A percentile compares a stretch with the other conserved stretches of the same genome.
These are phyloP conservation scores for Saitozyma podzolica DNA, from an alignment of 768 basidiomycete genomes.

Conservation along the genomic window DNA sequence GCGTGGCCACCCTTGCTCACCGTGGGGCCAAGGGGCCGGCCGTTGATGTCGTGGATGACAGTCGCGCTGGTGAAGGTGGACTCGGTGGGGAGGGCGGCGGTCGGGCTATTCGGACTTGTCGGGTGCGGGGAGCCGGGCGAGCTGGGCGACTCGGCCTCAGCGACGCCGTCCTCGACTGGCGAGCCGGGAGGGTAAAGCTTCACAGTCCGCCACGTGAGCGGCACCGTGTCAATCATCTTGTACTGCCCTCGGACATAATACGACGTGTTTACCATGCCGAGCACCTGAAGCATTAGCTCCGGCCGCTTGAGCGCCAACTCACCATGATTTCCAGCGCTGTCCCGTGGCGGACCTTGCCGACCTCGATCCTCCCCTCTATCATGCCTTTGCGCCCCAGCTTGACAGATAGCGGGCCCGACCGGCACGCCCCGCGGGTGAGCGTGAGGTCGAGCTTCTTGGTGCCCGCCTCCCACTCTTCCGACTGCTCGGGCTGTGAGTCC, in stretches of 20 bases:
- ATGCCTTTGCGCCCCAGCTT: conserved; percentile 26
- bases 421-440: conserved; percentile 22
- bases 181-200: conserved; percentile 23
- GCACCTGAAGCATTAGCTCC: conserved; percentile 18
- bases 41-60: no score
- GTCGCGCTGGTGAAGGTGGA: conserved; percentile 1
- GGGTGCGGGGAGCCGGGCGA: not conserved
- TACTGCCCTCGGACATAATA: conserved; percentile 47
- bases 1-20: conserved; percentile 24
- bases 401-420: conserved; percentile 38
- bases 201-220: conserved; percentile 15
- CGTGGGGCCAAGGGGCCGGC: conserved; percentile 6
- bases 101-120: no score
- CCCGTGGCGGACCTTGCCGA: conserved; percentile 42
- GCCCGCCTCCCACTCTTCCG: conserved; percentile 22
- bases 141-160: no score
- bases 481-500: conserved; percentile 8
- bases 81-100: not conserved
- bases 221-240: conserved; percentile 40
- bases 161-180: not conserved
- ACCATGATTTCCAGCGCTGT: conserved; percentile 35
- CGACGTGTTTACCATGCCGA: conserved; percentile 33
- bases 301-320: not conserved
- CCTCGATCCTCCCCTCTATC: conserved; percentile 35
- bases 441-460: conserved; percentile 34